Evolutionary conservation across 1,284 basidiomycete species (phyloP), one percentile per base, ranked within the genome.

Genomic region (Volvariella surrecta): DNA sequence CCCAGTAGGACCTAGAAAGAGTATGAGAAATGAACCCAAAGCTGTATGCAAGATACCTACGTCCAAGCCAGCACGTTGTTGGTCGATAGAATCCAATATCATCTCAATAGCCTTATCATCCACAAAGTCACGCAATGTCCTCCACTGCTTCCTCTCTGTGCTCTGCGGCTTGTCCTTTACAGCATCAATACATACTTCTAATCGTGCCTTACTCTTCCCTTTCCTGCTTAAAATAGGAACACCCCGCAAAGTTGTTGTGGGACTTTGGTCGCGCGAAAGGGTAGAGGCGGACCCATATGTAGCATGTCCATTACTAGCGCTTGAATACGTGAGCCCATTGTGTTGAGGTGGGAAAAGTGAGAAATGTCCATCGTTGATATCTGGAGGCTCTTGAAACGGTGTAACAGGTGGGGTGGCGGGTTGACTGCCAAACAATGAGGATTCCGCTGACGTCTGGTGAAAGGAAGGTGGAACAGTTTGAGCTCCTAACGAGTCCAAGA

Each of bases 101-200:
- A 84, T 79, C 45, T 89, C 86, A 35, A 89, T 79, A 7, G 76
- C 80, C 24, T 77, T 71, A 52, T 89, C 87, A 53, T 88, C 83
- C 20, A 88, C 81, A 59, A 89, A 89, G 55, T 89, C 85, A 22
- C 87, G 70, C 37, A 89, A 54, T 0, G 81, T 84, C 68, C 87
- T 89, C 86, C 87, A 89, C 37, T 63, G 67, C 32, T 64, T 69
- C 45, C 78, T 64, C 49, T 84, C 79, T 20, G 28, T 24, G 20
- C 38, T 46, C 28, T 51, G 46, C 39, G 52, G 54, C 35, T 46
- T 15, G 7, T 15, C 8, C 18, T 16, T 19, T 19, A 6, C 34
- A 4, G 8, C n/a, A 50, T n/a, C 22, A 49, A 15, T 53, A 51
- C 42, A 42, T 50, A 6, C 30, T 35, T n/a, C 44, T 28, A 40